phyloP scores from a whole-genome alignment of 2,329 filamentous ascomycete genomes.

The Xylariaceae sp. region DNA sequence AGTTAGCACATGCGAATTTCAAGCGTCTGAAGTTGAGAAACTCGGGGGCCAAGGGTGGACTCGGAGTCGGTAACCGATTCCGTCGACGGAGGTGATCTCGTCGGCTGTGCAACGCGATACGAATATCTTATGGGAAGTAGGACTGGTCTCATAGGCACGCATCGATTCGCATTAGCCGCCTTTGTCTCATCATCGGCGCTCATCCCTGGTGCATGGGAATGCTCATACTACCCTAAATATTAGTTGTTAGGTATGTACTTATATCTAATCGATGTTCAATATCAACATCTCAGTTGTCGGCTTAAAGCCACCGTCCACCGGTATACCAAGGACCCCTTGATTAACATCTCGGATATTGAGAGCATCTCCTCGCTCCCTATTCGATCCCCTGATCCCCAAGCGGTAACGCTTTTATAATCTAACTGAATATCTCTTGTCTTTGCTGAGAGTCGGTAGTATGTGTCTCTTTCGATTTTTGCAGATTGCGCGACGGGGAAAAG shows the following conservation, averaged over 20 bases:
- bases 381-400: background rate
- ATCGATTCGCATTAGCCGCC: background rate
- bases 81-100: conserved; percentile 42
- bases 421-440: background rate
- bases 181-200: background rate
- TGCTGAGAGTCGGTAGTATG: too few species aligned
- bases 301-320: background rate
- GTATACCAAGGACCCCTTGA: background rate
- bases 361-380: background rate
- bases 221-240: background rate
- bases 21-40: conserved; percentile 61
- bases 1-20: conserved; percentile 63
- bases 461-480: too few species aligned
- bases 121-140: conserved; percentile 2
- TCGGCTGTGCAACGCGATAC: conserved; percentile 10
- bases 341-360: background rate
- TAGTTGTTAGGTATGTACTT: background rate
- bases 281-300: background rate
- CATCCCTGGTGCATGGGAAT: background rate
- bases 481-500: too few species aligned
- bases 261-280: background rate
- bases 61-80: conserved; percentile 55
- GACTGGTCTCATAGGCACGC: background rate
- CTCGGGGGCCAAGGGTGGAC: conserved; percentile 57
- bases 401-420: background rate